phyloP scores from a whole-genome alignment of 2,329 filamentous ascomycete genomes.

The Daldinia sp. region DNA sequence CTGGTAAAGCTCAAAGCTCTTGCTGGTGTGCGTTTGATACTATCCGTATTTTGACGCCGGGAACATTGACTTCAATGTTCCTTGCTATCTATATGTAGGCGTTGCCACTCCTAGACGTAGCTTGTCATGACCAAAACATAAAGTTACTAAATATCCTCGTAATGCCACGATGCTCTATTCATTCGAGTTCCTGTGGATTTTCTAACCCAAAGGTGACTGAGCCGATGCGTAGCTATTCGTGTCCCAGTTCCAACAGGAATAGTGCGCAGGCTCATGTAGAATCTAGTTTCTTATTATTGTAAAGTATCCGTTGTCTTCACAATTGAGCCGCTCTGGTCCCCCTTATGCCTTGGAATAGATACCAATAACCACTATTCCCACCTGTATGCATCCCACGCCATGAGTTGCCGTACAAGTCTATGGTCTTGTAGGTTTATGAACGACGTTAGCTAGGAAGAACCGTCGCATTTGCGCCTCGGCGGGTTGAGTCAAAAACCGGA shows the following conservation, averaged over 20 bases:
- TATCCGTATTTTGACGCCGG: too few relatives aligned
- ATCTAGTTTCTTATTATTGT: constrained; percentile 8
- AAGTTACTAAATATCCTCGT: not conserved
- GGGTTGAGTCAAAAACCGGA: constrained; percentile 19
- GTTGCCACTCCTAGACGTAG: not conserved
- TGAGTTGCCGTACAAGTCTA: constrained; percentile 21
- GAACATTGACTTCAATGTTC: not conserved
- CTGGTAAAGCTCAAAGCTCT: constrained; percentile 7
- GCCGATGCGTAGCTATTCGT: constrained; percentile 11
- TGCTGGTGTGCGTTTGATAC: too few relatives aligned
- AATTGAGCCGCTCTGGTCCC: constrained; percentile 3
- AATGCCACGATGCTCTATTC: constrained; percentile 27
- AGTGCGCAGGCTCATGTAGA: constrained; percentile 10
- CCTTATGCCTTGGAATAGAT: constrained; percentile 19
- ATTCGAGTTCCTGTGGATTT: constrained; percentile 31
- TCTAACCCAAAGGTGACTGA: constrained; percentile 29
- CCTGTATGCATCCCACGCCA: constrained; percentile 19
- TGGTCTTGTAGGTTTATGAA: constrained; percentile 2
- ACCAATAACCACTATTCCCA: constrained; percentile 24
- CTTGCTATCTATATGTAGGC: not conserved
- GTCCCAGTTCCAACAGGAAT: constrained; percentile 17
- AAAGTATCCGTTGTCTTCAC: not conserved
- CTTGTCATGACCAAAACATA: not conserved
- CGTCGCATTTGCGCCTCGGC: constrained; percentile 3
- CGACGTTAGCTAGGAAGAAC: not conserved